A percentile compares a stretch with the other conserved stretches of the same genome.
Evolutionary conservation across 768 basidiomycete genomes (phyloP).

Genomic region (Postia placenta): DNA sequence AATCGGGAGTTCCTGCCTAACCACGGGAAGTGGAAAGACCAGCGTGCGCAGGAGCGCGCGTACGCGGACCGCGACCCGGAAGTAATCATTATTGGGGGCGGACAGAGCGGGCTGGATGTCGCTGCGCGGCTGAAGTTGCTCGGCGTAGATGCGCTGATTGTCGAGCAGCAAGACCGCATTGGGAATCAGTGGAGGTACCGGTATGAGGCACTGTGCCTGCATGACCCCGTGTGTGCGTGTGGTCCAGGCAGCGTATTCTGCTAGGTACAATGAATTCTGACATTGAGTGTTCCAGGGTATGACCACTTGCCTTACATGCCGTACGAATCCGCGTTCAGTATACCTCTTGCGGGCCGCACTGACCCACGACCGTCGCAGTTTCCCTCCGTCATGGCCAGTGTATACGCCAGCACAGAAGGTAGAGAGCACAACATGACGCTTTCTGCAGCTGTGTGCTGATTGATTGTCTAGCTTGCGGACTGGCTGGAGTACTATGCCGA

Average conservation of each 20-base stretch:
- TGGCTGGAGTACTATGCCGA: constrained; percentile 65
- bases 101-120: constrained; percentile 49
- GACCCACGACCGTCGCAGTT: constrained; percentile 29
- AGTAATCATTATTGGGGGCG: constrained; percentile 46
- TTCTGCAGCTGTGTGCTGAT: too few relatives aligned
- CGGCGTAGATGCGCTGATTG: constrained; percentile 42
- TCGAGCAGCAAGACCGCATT: constrained; percentile 56
- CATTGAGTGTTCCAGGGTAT: constrained; percentile 26
- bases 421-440: too few relatives aligned
- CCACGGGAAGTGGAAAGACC: constrained; percentile 38
- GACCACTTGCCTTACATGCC: constrained; percentile 50
- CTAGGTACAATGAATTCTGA: neutral
- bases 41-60: constrained; percentile 28
- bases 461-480: constrained; percentile 41
- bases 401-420: constrained; percentile 51
- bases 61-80: constrained; percentile 41
- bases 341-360: too few relatives aligned
- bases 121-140: constrained; percentile 56
- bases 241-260: too few relatives aligned
- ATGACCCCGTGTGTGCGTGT: constrained; percentile 60
- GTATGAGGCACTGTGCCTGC: constrained; percentile 61
- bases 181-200: constrained; percentile 64
- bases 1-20: constrained; percentile 27
- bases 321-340: constrained; percentile 20
- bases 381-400: constrained; percentile 55